phyloP scores from a whole-genome alignment of 371 early-diverging fungal genomes.

The Funneliformis caledonium region DNA sequence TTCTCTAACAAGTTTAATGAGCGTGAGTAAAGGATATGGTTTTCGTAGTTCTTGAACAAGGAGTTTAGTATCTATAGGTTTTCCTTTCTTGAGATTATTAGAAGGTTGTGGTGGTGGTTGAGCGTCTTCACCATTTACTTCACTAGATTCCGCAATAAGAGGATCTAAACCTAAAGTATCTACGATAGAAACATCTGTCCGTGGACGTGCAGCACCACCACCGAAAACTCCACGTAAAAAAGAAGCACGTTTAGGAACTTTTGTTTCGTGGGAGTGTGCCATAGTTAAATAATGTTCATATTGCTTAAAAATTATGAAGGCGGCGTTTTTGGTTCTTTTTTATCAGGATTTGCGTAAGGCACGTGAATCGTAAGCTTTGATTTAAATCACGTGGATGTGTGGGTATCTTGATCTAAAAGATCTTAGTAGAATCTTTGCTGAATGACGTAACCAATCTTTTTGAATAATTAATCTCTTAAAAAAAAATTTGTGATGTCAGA shows the following conservation, averaged over 20 bases:
- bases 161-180: neutral
- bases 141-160: neutral
- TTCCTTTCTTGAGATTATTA: neutral
- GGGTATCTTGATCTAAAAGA: too few species aligned
- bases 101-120: neutral
- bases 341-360: neutral
- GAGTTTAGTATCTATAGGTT: conserved; percentile 50
- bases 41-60: conserved; percentile 48
- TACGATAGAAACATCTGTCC: neutral
- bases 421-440: too few species aligned
- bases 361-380: neutral
- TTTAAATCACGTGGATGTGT: too few species aligned
- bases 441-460: too few species aligned
- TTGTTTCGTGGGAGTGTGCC: neutral
- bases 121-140: neutral
- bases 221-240: neutral
- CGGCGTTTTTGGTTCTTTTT: neutral
- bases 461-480: neutral
- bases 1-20: conserved; percentile 47
- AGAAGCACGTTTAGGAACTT: neutral
- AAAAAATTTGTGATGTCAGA: neutral
- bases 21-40: conserved; percentile 44
- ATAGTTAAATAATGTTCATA: neutral
- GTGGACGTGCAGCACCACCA: neutral
- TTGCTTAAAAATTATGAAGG: too few species aligned